A percentile compares a stretch with the other conserved stretches of the same genome.
Evolutionary conservation across 2,329 filamentous ascomycete genomes (phyloP).

Genomic region (Curvularia spicifera): DNA sequence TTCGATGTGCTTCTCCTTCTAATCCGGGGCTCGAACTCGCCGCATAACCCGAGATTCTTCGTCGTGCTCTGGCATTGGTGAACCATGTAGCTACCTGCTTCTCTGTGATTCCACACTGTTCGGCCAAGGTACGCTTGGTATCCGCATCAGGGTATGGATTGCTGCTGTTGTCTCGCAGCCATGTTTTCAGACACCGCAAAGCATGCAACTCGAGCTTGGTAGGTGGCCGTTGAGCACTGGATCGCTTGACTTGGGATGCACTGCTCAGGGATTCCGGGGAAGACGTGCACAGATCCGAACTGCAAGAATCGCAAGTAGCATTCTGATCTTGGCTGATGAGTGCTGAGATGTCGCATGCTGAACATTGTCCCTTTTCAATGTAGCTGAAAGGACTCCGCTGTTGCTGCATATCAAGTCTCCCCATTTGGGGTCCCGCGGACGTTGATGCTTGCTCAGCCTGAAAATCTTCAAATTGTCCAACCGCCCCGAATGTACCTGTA

Average conservation of each 20-base stretch:
- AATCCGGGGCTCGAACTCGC: slow-evolving; percentile 18
- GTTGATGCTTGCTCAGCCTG: slow-evolving; percentile 1
- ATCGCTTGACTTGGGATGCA: slow-evolving; percentile 32
- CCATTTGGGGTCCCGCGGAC: background rate
- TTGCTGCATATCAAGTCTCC: background rate
- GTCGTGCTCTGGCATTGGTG: slow-evolving; percentile 43
- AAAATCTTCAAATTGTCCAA: background rate
- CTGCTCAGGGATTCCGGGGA: slow-evolving; percentile 20
- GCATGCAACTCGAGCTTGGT: slow-evolving; percentile 41
- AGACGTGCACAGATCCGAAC: slow-evolving; percentile 8
- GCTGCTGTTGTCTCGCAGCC: slow-evolving; percentile 39
- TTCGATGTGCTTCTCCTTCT: slow-evolving; percentile 29
- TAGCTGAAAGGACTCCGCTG: background rate
- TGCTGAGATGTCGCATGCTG: slow-evolving; percentile 31
- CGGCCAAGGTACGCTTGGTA: slow-evolving; percentile 38
- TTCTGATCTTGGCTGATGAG: slow-evolving; percentile 22
- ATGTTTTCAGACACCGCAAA: slow-evolving; percentile 34
- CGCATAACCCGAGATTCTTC: slow-evolving; percentile 29
- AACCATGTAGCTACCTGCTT: slow-evolving; percentile 48
- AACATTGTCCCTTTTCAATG: slow-evolving; percentile 22
- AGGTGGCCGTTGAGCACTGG: slow-evolving; percentile 34
- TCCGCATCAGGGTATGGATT: slow-evolving; percentile 43
- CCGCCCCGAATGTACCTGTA: slow-evolving; percentile 4
- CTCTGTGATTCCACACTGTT: slow-evolving; percentile 42
- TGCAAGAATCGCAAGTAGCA: slow-evolving; percentile 25